These are phyloP conservation scores for Tanacetum coccineum DNA, from an alignment of 129 eudicot species.

Conservation along the genomic window DNA sequence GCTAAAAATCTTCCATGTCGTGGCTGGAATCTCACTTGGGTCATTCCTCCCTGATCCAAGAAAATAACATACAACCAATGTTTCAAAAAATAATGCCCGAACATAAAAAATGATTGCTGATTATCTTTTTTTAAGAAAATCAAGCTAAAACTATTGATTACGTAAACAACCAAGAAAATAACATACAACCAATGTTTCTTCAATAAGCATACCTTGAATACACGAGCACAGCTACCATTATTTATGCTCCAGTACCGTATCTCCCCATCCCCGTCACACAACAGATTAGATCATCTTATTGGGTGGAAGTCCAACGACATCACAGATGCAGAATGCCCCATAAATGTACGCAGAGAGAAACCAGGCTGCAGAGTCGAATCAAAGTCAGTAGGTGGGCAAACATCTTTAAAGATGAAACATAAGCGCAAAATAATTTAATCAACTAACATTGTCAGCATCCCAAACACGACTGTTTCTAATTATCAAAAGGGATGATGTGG, in stretches of 20 bases:
- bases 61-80: neutral
- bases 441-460: constrained; percentile 97
- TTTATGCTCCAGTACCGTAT: constrained; percentile 91
- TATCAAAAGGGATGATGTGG: constrained; percentile 91
- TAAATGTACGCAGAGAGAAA: constrained; percentile 76
- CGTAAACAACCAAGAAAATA: neutral
- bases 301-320: constrained; percentile 96
- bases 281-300: constrained; percentile 85
- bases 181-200: neutral
- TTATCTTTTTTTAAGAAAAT: too few relatives aligned
- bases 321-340: constrained; percentile 84
- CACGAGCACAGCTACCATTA: constrained; percentile 72
- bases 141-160: too few relatives aligned
- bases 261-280: constrained; percentile 95
- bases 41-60: constrained; percentile 60
- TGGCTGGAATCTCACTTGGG: constrained; percentile 92
- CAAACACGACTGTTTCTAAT: constrained; percentile 99
- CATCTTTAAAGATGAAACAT: neutral
- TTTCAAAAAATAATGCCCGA: too few relatives aligned
- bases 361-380: constrained; percentile 53
- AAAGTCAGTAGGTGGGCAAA: neutral
- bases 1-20: constrained; percentile 89
- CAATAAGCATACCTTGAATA: constrained; percentile 59
- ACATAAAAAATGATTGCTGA: neutral
- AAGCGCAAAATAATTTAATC: neutral